Conservation (phyloP, 139 green algal genomes). For the Chlamydomonas eustigma region DNA sequence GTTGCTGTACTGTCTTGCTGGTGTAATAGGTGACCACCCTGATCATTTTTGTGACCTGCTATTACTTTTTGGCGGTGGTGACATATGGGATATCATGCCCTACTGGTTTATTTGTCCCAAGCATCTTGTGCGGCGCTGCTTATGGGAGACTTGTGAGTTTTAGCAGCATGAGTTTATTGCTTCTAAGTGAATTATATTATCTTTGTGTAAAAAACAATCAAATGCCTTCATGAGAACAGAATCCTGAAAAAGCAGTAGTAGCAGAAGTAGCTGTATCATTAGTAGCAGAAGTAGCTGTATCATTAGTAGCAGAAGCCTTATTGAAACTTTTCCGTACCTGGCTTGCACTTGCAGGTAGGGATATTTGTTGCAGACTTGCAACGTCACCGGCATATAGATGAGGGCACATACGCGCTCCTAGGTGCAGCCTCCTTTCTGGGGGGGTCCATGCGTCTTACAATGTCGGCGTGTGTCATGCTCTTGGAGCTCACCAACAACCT, state of each 20-base stretch:
- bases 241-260: too few relatives aligned
- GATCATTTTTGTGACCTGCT: neutral
- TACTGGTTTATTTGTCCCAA: constrained; percentile 77
- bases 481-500: constrained; percentile 85
- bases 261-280: too few relatives aligned
- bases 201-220: neutral
- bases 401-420: constrained; percentile 46
- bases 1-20: too few relatives aligned
- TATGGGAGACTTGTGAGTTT: constrained; percentile 72
- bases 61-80: constrained; percentile 27
- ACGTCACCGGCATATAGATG: constrained; percentile 35
- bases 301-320: too few relatives aligned
- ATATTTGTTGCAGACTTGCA: constrained; percentile 70
- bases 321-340: too few relatives aligned
- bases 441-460: constrained; percentile 36
- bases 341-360: constrained; percentile 36
- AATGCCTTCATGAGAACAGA: too few relatives aligned
- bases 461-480: constrained; percentile 45
- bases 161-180: neutral
- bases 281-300: too few relatives aligned
- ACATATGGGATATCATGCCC: constrained; percentile 65
- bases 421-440: constrained; percentile 36
- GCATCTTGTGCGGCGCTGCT: constrained; percentile 71
- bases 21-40: neutral
- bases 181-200: too few relatives aligned